Conservation (phyloP, 768 basidiomycete species). For the Boletus fagicola region DNA sequence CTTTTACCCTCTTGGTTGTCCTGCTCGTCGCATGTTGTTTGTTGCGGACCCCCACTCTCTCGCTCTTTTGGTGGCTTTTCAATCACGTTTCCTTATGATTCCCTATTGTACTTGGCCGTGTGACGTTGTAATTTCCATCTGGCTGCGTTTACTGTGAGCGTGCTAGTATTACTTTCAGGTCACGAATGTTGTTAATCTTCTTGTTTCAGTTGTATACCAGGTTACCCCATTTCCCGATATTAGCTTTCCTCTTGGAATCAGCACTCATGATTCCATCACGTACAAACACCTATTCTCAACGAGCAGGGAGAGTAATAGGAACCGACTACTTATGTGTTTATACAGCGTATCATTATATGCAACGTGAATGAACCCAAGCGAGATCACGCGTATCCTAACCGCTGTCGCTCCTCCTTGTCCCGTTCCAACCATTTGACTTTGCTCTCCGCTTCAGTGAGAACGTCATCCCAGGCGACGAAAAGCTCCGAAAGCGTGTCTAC, state of each 20-base stretch:
- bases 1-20: neutral
- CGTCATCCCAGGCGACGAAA: constrained; percentile 84
- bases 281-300: constrained; percentile 9
- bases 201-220: constrained; percentile 18
- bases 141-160: constrained; percentile 15
- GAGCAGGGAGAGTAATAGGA: constrained; percentile 18
- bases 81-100: constrained; percentile 2
- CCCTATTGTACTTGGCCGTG: constrained; percentile 20
- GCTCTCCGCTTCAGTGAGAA: constrained; percentile 64
- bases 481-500: constrained; percentile 80
- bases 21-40: constrained; percentile 13
- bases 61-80: constrained; percentile 11
- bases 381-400: constrained; percentile 56
- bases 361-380: neutral
- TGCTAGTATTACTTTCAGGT: constrained; percentile 6
- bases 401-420: constrained; percentile 55
- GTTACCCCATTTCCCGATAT: constrained; percentile 15
- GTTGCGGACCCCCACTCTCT: neutral
- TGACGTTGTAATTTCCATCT: constrained; percentile 24
- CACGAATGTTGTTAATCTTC: constrained; percentile 13
- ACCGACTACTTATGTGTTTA: constrained; percentile 21
- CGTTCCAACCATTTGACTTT: constrained; percentile 56
- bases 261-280: constrained; percentile 11
- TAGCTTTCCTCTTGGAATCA: constrained; percentile 11
- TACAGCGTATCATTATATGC: constrained; percentile 17